Evolutionary conservation across 441 rosid species (phyloP), one percentile per base, ranked within the genome.

Genomic region (Croton setiger): DNA sequence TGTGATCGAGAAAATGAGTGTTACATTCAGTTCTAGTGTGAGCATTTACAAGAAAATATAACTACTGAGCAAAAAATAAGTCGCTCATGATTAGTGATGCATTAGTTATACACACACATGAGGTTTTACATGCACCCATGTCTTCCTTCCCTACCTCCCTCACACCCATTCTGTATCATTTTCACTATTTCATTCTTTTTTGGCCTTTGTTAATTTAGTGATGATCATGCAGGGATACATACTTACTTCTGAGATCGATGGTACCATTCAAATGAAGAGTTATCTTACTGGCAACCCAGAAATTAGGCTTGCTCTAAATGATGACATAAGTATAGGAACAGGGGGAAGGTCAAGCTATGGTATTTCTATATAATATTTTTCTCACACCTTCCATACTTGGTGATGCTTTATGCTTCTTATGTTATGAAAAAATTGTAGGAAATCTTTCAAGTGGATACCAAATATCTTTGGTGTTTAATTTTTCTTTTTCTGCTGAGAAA

Each of bases 241-340:
- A 75, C 83, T 90, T 72, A 88, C 98, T 64, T 90, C 98, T 60
- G 97, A 93, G 79, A 90, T 93, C 61, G 97, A 90, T 81, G 97
- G 98, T 68, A 93, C 93, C 73, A 93, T 93, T 74, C 96, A 93
- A 85, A 88, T 90, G 97, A 90, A 93, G 85, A 93, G 97, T 73
- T 90, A 88, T 77, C 91, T 90, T 57, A 75, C 87, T 62, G 96
- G 97, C 59, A 87, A 86, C 74, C 94, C 94, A 9, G 97, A 93
- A 84, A 90, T 90, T 51, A 86, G 93, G 48, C 74, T 93, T 64
- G 98, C 92, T 58, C 90, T 90, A 65, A 93, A 88, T 72, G 93
- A 90, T 60, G 96, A 93, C 64, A 72, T 93, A 79, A 79, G 76
- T 77, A 84, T 90, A 77, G 85, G 86, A 79, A 91, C 85, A 54